Percentiles rank a stretch among this genome's conserved stretches.
These are phyloP conservation scores for Pythium apleroticum DNA, from an alignment of 352 stramenopile species.

Conservation along the genomic window DNA sequence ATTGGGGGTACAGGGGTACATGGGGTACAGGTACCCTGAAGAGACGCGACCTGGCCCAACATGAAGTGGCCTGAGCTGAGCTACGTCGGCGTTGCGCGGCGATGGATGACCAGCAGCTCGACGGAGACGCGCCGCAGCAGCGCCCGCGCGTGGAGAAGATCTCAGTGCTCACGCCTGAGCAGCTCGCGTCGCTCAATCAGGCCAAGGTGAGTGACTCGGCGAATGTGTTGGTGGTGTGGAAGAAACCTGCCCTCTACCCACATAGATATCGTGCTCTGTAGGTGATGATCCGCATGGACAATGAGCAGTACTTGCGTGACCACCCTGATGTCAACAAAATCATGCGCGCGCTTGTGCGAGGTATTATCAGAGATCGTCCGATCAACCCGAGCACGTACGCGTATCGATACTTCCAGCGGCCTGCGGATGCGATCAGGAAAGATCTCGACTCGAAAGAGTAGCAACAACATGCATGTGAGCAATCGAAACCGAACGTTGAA, in stretches of 20 bases:
- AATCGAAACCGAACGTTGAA: neutral
- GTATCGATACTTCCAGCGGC: constrained; percentile 56
- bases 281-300: constrained; percentile 81
- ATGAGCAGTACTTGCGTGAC: constrained; percentile 71
- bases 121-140: neutral
- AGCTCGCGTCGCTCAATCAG: constrained; percentile 64
- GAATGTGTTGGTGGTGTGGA: neutral
- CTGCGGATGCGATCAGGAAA: constrained; percentile 30
- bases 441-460: constrained; percentile 54
- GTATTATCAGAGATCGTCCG: constrained; percentile 55
- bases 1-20: neutral
- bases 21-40: neutral
- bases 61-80: neutral
- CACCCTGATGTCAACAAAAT: constrained; percentile 58
- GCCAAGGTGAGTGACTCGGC: constrained; percentile 45
- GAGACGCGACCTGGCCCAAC: neutral
- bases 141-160: constrained; percentile 39
- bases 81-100: no score
- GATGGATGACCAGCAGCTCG: neutral
- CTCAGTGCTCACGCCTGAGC: constrained; percentile 59
- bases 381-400: constrained; percentile 51
- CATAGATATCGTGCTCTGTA: constrained; percentile 12
- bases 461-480: constrained; percentile 7
- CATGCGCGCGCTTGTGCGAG: constrained; percentile 56
- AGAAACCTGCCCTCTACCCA: neutral